A percentile compares a stretch with the other conserved stretches of the same genome.
Conservation (phyloP, 2,329 filamentous ascomycete species). For the Calycina herbarum region DNA sequence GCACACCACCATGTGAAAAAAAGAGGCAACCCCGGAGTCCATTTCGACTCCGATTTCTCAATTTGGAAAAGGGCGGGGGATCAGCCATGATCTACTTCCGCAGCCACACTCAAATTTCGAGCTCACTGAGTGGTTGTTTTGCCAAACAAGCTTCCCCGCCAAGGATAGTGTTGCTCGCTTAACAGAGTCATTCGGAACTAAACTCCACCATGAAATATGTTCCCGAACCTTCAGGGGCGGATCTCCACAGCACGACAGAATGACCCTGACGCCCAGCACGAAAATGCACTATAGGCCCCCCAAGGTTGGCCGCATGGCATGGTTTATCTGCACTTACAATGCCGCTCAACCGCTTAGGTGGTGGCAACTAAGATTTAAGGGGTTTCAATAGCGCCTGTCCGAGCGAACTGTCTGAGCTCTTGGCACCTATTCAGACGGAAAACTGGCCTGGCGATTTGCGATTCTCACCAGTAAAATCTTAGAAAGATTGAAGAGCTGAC, state of each 20-base stretch:
- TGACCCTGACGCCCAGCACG: not conserved
- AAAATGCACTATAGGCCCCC: not conserved
- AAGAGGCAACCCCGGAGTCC: not conserved
- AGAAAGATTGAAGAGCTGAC: not conserved
- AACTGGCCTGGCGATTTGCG: not conserved
- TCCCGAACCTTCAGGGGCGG: not conserved
- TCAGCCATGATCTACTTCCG: not conserved
- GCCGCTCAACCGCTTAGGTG: not conserved
- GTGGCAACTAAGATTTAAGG: conserved; percentile 1
- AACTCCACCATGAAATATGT: not conserved
- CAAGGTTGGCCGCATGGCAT: not conserved
- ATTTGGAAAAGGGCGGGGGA: not conserved
- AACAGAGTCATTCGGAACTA: not conserved
- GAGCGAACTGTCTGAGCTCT: not conserved
- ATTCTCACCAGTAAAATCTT: not conserved
- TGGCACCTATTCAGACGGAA: not conserved
- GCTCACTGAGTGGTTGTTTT: not conserved
- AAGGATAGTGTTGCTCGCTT: not conserved
- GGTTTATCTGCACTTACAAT: not conserved
- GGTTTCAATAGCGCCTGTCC: conserved; percentile 1
- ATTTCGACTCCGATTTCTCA: not conserved
- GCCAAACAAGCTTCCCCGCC: not conserved
- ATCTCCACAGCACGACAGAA: not conserved
- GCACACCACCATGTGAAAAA: not conserved
- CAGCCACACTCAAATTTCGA: not conserved